Base-by-base conservation (phyloP, 495 filamentous ascomycete genomes). In the Zalerion maritima region DNA sequence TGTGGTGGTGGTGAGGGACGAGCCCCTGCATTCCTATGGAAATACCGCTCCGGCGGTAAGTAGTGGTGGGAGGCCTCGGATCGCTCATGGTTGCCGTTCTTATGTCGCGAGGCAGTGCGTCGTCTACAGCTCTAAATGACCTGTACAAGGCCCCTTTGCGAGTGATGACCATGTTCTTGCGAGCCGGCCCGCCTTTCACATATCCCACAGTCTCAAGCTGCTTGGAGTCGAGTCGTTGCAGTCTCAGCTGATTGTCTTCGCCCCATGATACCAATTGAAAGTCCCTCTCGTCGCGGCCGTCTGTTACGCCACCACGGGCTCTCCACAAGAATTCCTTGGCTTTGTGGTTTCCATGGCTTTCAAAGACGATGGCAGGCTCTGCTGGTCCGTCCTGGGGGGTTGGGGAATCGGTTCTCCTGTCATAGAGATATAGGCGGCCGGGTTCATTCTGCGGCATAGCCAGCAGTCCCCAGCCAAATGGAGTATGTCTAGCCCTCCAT, bases 261-360 rank as follows among this genome's bases (percentile, higher is more conserved):
- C 84, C 82, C 86, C 86, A 96, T 3, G 85, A 83, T 4, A 96
- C 81, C 13, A 96, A 55, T 50, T 96, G 86, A 36, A 94, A 94
- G 23, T 94, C 86, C 28, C 86, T 71, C 35, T 87, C 62, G 35
- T 96, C 86, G n/a, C 75, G 52, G n/a, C 63, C 67, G 31, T 83
- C 70, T n/a, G 41, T 52, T 4, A 72, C 61, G n/a, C 73, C 61
- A 10, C 86, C 87, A 30, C 86, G 74, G 18, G 69, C 70, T 44
- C 87, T 66, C 87, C 87, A 96, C 6, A 96, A 57, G 34, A 96
- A 94, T 33, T 96, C 87, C 41, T 93, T 93, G 14, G 87, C 81
- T 40, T 84, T 81, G 32, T 80, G 73, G 26, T 73, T 73, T 10
- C 64, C 67, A 45, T 96, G 87, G 4, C 82, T 82, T 9, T 71